Percentiles rank a stretch among this genome's conserved stretches.
phyloP scores from a whole-genome alignment of 345 rosid species.

The Pelargonium nanum region DNA sequence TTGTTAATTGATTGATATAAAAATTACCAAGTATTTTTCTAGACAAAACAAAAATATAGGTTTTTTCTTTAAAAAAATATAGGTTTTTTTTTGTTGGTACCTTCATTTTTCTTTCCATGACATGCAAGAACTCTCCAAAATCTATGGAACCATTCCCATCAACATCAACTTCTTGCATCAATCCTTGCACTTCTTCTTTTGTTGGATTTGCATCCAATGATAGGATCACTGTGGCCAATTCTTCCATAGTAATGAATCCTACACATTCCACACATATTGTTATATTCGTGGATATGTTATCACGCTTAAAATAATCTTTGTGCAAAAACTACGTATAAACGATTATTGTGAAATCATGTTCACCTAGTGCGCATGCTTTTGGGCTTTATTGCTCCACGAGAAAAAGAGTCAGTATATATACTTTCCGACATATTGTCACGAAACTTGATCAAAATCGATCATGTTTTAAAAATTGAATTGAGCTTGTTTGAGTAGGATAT shows the following conservation, averaged over 20 bases:
- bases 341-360: too few relatives aligned
- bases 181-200: slow-evolving; percentile 56
- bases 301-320: too few relatives aligned
- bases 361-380: too few relatives aligned
- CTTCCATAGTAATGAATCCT: slow-evolving; percentile 69
- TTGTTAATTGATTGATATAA: neutral
- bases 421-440: too few relatives aligned
- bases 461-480: too few relatives aligned
- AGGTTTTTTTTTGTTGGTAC: slow-evolving; percentile 14
- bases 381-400: too few relatives aligned
- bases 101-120: slow-evolving; percentile 64
- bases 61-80: neutral
- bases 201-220: slow-evolving; percentile 71
- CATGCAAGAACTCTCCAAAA: slow-evolving; percentile 56
- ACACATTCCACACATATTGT: too few relatives aligned
- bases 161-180: slow-evolving; percentile 61
- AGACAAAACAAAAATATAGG: neutral
- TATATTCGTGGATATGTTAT: too few relatives aligned
- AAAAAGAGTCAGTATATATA: too few relatives aligned
- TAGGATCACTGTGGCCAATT: slow-evolving; percentile 59
- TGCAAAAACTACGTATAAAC: too few relatives aligned
- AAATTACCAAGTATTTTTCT: neutral
- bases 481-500: too few relatives aligned
- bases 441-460: too few relatives aligned
- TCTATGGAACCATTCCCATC: slow-evolving; percentile 71